Evolutionary conservation across 306 rosid species (phyloP), one percentile per base, ranked within the genome.

Genomic region (Betula pendula): DNA sequence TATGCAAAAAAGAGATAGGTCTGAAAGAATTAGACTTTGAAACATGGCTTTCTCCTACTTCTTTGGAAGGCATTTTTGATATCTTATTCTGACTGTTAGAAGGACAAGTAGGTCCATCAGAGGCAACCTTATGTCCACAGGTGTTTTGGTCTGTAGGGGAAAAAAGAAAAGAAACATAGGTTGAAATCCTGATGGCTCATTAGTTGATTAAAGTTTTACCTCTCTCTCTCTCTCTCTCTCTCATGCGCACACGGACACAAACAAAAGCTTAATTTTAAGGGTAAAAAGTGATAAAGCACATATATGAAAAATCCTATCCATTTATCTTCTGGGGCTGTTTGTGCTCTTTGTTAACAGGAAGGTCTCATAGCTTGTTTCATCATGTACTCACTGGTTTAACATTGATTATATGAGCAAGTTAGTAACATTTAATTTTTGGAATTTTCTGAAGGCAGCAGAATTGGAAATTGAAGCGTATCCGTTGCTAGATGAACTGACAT

Each of bases 391-490:
- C 77, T 76, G 53, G 73, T 79, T 69, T 68, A 81, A 47, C 56
- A 40, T 68, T 75, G 70, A 55, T 75, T 50, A 33, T 67, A 40
- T 44, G 65, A 78, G 59, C 56, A 29, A 77, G 74, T 72, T 16
- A 27, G 80, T 85, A 63, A 87, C 79, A 71, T 73, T 52, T 69
- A 33, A 20, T 71, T 71, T 60, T 86, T 75, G 48, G 42, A 25
- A 65, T 79, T 81, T 74, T 62, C 81, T 71, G 72, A 85, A 95
- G 99, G 98, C 97, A 79, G 96, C 98, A 27, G 99, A 91, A 80
- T 78, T 95, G 84, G 99, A 95, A 92, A 92, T 91, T 14, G 99
- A 92, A 80, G 99, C 99, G 58, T 95, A 95, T 81, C 99, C 98
- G 0, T 82, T 95, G 79, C 86, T 95, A 59, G 99, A 95, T 80